Conservation (phyloP, 2,329 filamentous ascomycete species). For the Phialophora macrospora region DNA sequence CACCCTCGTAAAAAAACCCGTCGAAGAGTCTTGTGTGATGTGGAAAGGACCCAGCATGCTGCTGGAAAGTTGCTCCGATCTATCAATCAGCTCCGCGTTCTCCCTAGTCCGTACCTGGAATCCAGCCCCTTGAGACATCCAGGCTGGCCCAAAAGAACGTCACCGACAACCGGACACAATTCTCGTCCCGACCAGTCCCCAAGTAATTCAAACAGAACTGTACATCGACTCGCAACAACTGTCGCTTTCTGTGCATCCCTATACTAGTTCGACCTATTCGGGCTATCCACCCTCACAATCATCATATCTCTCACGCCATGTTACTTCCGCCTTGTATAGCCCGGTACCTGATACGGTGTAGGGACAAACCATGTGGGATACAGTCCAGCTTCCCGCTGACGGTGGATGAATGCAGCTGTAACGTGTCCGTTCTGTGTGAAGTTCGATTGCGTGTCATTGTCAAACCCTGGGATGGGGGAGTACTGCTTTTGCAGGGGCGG, state of each 20-base stretch:
- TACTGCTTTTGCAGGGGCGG: slow-evolving; percentile 30
- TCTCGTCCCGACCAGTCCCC: not conserved
- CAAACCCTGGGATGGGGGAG: slow-evolving; percentile 34
- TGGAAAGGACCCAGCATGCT: too few relatives aligned
- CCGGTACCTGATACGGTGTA: slow-evolving; percentile 46
- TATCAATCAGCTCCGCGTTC: too few relatives aligned
- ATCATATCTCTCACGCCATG: not conserved
- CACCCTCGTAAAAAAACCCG: too few relatives aligned
- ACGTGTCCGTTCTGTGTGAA: slow-evolving; percentile 40
- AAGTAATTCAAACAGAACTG: not conserved
- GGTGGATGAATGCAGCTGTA: slow-evolving; percentile 39
- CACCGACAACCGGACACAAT: not conserved
- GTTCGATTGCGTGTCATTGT: slow-evolving; percentile 40
- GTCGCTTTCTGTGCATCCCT: not conserved
- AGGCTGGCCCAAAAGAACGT: too few relatives aligned
- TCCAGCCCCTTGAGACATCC: too few relatives aligned
- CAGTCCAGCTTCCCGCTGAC: slow-evolving; percentile 33
- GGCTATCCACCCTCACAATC: not conserved
- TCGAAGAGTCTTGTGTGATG: too few relatives aligned
- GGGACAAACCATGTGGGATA: slow-evolving; percentile 41
- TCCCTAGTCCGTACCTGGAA: too few relatives aligned
- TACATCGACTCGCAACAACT: not conserved
- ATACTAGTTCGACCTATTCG: not conserved
- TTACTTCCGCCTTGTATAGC: slow-evolving; percentile 34
- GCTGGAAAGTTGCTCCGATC: too few relatives aligned